A percentile compares a stretch with the other conserved stretches of the same genome.
Conservation (phyloP, 1,284 basidiomycete genomes). For the Schizophyllum amplum region DNA sequence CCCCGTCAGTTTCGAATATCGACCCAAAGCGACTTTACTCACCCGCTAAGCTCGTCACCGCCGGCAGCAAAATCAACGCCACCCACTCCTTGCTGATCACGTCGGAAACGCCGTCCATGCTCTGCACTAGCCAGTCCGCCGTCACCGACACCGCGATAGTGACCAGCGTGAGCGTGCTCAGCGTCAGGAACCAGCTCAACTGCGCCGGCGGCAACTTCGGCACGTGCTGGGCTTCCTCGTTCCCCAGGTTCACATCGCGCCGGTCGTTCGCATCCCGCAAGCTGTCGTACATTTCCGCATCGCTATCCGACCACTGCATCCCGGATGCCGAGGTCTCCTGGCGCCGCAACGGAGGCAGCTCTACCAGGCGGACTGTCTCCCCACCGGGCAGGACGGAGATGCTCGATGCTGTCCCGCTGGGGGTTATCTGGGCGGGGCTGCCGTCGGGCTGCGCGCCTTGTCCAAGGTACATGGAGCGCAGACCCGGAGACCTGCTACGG, state of each 20-base stretch:
- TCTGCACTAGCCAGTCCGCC: conserved; percentile 81
- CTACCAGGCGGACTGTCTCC: neutral
- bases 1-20: neutral
- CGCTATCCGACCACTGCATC: neutral
- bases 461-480: neutral
- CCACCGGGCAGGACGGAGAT: neutral
- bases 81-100: conserved; percentile 71
- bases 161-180: neutral
- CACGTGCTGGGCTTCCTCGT: neutral
- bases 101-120: conserved; percentile 56
- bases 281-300: too few relatives aligned
- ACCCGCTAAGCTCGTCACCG: neutral
- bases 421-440: neutral
- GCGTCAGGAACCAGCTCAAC: neutral
- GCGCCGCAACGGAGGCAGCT: neutral
- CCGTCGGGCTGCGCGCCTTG: neutral
- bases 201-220: neutral
- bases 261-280: neutral
- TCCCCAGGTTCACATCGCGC: neutral
- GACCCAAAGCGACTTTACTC: neutral
- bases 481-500: neutral
- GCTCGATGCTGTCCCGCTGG: neutral
- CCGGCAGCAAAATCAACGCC: neutral
- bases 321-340: neutral
- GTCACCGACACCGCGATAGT: conserved; percentile 60